Evolutionary conservation across 805 yeast species (phyloP), one percentile per base, ranked within the genome.

Genomic region (Wickerhamiella alocasiicola): DNA sequence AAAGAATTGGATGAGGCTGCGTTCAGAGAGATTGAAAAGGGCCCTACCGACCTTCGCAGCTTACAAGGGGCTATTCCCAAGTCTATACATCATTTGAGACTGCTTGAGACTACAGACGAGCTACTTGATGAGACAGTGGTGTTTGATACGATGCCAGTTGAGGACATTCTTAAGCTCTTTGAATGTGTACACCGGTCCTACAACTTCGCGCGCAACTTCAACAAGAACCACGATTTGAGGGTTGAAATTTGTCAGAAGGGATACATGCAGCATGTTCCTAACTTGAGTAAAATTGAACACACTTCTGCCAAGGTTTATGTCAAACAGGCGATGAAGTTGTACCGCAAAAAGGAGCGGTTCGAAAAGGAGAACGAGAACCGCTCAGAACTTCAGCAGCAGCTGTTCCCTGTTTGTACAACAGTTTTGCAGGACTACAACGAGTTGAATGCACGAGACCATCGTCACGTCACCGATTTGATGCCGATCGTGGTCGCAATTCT

Each of bases 241-340:
- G 79, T 82, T n/a, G 67, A 91, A 51, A 65, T 91, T 31, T 87
- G 93, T 78, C 81, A 84, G 53, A 82, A 91, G 3, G 95, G 95
- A 1, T 78, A 85, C 30, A 88, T 87, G 61, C 94, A 84, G 53
- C 78, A 87, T 55, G 69, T 88, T 42, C 98, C 99, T 16, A 93
- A 91, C 52, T 63, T 91, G 51, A 64, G 87, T 51, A 81, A 82
- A 52, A 98, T 93, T 60, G 98, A 93, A 59, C 77, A 94, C 0
- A 74, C 84, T 26, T 76, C 95, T 0, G 78, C 94, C 1, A 88
- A 94, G 1, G 94, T 85, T 1, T 81, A 77, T 56, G 76, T 88
- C 47, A 76, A 78, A 51, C 70, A 87, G 34, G 67, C 82, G 66
- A 82, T 88, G 67, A 70, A 80, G 52, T 64, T 88, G 54, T 85